Conservation (phyloP, 208 protist genomes). For the Porcisia deanei region DNA sequence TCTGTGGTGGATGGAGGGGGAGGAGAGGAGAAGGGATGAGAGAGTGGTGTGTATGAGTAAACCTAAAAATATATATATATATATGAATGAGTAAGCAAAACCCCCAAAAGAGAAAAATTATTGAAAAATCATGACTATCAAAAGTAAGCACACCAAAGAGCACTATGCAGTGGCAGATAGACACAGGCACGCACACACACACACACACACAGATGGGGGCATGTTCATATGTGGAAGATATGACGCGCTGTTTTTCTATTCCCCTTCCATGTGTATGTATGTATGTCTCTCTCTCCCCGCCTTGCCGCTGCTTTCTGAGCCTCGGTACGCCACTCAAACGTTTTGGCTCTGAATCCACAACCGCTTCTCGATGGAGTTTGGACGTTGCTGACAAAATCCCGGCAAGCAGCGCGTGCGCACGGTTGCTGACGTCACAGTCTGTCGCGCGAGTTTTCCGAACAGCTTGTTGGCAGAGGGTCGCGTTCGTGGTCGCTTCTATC, state of each 20-base stretch:
- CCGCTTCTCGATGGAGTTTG: neutral
- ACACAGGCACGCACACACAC: too few relatives aligned
- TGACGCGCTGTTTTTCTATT: too few relatives aligned
- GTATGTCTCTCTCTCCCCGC: neutral
- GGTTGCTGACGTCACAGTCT: neutral
- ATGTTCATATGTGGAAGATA: too few relatives aligned
- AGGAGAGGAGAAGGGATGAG: neutral
- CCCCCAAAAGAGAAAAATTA: too few relatives aligned
- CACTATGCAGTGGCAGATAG: too few relatives aligned
- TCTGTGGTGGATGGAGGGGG: neutral
- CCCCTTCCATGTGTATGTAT: neutral
- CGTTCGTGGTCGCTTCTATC: neutral
- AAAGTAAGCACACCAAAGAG: too few relatives aligned
- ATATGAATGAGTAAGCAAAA: too few relatives aligned
- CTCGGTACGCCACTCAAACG: neutral
- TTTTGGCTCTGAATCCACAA: neutral
- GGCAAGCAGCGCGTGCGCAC: neutral
- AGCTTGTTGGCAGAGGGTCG: neutral
- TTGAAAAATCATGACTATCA: too few relatives aligned
- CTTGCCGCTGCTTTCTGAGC: neutral
- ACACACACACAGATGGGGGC: too few relatives aligned
- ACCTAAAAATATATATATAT: too few relatives aligned
- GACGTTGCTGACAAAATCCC: neutral
- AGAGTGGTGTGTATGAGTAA: neutral
- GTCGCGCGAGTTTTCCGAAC: neutral